Conservation (phyloP, 2,329 filamentous ascomycete genomes). For the Colletotrichum higginsianum region DNA sequence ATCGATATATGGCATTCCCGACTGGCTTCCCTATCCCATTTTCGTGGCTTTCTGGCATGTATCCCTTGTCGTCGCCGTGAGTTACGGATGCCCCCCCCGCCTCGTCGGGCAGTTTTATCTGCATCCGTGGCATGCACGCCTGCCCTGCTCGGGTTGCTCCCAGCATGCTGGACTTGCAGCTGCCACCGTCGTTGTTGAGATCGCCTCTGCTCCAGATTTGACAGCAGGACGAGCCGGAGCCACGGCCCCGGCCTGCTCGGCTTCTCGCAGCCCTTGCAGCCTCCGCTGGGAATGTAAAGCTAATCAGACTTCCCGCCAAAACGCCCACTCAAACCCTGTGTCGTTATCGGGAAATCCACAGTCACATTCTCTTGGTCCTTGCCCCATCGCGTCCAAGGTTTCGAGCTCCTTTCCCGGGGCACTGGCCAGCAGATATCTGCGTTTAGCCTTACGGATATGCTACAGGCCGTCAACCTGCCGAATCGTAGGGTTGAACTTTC, state of each 20-base stretch:
- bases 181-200: conserved; percentile 18
- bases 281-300: conserved; percentile 27
- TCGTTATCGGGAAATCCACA: conserved; percentile 25
- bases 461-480: neutral
- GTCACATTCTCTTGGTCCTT: conserved; percentile 2
- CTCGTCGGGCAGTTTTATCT: conserved; percentile 6
- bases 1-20: neutral
- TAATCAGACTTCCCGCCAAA: conserved; percentile 12
- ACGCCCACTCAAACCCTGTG: conserved; percentile 19
- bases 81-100: conserved; percentile 8
- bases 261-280: conserved; percentile 17
- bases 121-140: neutral
- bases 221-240: conserved; percentile 8
- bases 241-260: conserved; percentile 17
- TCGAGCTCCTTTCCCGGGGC: conserved; percentile 6
- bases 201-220: neutral
- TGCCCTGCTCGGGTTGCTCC: conserved; percentile 1
- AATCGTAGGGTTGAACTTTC: conserved; percentile 7
- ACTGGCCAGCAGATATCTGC: conserved; percentile 6
- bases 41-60: neutral
- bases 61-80: neutral
- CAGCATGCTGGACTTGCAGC: conserved; percentile 17
- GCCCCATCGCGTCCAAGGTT: conserved; percentile 10
- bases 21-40: neutral
- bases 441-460: neutral